These are phyloP conservation scores for Pichia kluyveri DNA, from an alignment of 805 yeast species.

Conservation along the genomic window DNA sequence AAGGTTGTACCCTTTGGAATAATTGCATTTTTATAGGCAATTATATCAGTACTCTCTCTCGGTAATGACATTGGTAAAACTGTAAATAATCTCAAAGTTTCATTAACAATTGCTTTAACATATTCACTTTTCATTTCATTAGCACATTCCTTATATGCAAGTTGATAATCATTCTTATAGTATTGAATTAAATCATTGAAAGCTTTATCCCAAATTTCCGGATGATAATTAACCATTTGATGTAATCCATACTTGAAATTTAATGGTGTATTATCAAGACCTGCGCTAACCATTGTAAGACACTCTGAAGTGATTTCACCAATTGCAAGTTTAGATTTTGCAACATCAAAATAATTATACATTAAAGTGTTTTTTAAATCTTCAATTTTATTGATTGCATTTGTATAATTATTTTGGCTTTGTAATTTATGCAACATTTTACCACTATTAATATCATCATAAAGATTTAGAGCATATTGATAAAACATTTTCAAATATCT, in stretches of 20 bases:
- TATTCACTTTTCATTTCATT: slow-evolving; percentile 33
- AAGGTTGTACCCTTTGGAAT: slow-evolving; percentile 52
- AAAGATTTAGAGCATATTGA: slow-evolving; percentile 17
- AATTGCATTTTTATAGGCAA: slow-evolving; percentile 29
- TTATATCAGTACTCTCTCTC: slow-evolving; percentile 43
- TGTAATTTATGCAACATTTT: not conserved
- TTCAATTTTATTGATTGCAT: not conserved
- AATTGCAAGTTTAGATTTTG: slow-evolving; percentile 2
- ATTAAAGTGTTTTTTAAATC: slow-evolving; percentile 16
- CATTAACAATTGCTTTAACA: slow-evolving; percentile 50
- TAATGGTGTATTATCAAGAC: slow-evolving; percentile 62
- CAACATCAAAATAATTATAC: slow-evolving; percentile 18
- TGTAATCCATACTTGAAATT: slow-evolving; percentile 54
- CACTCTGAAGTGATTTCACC: slow-evolving; percentile 41
- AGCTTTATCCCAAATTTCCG: slow-evolving; percentile 36
- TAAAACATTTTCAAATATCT: slow-evolving; percentile 36
- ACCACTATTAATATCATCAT: not conserved
- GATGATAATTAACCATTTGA: slow-evolving; percentile 36
- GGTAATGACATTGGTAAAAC: slow-evolving; percentile 65
- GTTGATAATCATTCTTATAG: slow-evolving; percentile 19
- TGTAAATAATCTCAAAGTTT: slow-evolving; percentile 51
- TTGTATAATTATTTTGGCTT: not conserved
- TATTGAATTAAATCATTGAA: slow-evolving; percentile 28
- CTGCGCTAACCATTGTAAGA: slow-evolving; percentile 72
- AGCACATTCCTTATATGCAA: slow-evolving; percentile 21